Conservation (phyloP, 2,329 filamentous ascomycete species). For the Fusarium secorum region DNA sequence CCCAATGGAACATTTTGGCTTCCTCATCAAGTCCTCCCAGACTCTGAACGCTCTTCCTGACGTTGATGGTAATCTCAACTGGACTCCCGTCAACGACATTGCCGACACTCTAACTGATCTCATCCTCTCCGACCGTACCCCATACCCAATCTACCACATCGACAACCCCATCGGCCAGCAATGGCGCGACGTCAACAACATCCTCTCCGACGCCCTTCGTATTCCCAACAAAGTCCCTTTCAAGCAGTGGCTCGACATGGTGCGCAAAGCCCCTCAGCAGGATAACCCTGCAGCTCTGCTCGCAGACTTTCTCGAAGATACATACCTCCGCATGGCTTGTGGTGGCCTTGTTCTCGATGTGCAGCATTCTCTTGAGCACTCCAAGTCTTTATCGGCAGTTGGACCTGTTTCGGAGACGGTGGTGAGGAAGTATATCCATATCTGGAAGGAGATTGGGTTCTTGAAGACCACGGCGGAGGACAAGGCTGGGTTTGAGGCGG, state of each 20-base stretch:
- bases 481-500: constrained; percentile 22
- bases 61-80: constrained; percentile 18
- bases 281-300: constrained; percentile 13
- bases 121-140: background rate
- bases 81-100: constrained; percentile 28
- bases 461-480: constrained; percentile 28
- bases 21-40: constrained; percentile 35
- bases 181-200: constrained; percentile 26
- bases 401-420: constrained; percentile 23
- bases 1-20: constrained; percentile 37
- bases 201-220: constrained; percentile 10
- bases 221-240: constrained; percentile 16
- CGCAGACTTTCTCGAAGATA: constrained; percentile 12
- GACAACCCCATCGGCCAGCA: constrained; percentile 27
- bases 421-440: constrained; percentile 35
- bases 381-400: constrained; percentile 9
- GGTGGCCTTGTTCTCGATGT: constrained; percentile 18
- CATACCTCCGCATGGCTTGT: constrained; percentile 23
- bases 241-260: constrained; percentile 17
- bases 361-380: constrained; percentile 21
- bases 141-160: constrained; percentile 22
- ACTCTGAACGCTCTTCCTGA: constrained; percentile 28
- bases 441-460: constrained; percentile 37
- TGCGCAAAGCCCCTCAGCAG: constrained; percentile 23
- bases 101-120: constrained; percentile 11